phyloP scores from a whole-genome alignment of 139 green algal species.

The Chloropicon primus region DNA sequence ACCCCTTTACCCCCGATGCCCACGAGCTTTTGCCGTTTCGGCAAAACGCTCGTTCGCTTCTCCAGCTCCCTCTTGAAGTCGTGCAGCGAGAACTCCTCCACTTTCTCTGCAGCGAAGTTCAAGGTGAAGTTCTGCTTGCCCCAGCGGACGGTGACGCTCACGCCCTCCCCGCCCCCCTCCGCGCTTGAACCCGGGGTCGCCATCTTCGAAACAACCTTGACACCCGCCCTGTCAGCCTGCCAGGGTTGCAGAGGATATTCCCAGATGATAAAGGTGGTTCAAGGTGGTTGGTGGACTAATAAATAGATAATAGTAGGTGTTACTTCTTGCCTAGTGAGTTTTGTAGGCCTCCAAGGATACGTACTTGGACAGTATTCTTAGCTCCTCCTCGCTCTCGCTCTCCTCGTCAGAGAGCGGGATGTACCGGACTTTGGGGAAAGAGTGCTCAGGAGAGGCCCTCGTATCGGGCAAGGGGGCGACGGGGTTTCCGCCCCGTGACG shows the following conservation, averaged over 20 bases:
- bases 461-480: background rate
- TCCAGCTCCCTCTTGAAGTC: conserved; percentile 27
- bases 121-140: background rate
- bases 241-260: no score
- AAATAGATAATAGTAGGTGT: no score
- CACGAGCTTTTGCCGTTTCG: conserved; percentile 65
- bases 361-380: background rate
- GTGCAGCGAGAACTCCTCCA: background rate
- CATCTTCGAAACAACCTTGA: no score
- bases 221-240: no score
- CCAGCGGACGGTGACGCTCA: background rate
- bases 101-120: background rate
- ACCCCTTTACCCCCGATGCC: conserved; percentile 52
- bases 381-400: background rate
- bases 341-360: background rate
- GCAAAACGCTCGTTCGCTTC: conserved; percentile 24
- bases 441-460: background rate
- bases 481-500: background rate
- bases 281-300: no score
- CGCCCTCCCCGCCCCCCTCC: no score
- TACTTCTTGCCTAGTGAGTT: background rate
- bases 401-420: background rate
- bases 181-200: no score
- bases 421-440: background rate
- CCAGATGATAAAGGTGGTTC: no score